phyloP scores from a whole-genome alignment of 306 rosid species.

The Citrullus colocynthis region DNA sequence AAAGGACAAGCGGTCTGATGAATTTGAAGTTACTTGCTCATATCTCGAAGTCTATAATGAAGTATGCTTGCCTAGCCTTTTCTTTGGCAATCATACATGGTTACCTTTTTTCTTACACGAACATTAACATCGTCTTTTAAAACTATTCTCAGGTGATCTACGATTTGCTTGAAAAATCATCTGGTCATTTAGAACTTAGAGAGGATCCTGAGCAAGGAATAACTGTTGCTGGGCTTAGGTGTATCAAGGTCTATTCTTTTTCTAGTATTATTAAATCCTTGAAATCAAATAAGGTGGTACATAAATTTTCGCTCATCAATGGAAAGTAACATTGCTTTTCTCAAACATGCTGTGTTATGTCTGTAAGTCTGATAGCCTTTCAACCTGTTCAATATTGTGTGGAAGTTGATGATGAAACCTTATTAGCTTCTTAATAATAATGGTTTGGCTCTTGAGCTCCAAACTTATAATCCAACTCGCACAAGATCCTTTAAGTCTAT shows the following conservation, averaged over 20 bases:
- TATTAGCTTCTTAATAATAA: background rate
- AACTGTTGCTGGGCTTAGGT: conserved; percentile 43
- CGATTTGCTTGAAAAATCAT: conserved; percentile 55
- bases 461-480: background rate
- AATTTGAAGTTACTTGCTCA: conserved; percentile 49
- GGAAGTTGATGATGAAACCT: background rate
- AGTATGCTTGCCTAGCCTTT: conserved; percentile 12
- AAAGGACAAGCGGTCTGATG: conserved; percentile 33
- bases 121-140: background rate
- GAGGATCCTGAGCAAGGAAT: conserved; percentile 59
- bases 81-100: background rate
- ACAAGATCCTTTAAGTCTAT: background rate
- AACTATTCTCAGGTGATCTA: conserved; percentile 37
- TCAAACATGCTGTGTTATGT: background rate
- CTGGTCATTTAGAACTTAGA: conserved; percentile 53
- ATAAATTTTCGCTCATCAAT: background rate
- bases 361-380: background rate
- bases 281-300: background rate
- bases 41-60: conserved; percentile 61
- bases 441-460: background rate
- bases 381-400: background rate
- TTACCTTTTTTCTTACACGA: background rate
- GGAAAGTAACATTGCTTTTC: background rate
- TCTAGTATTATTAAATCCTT: background rate
- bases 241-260: conserved; percentile 34